phyloP scores from a whole-genome alignment of 331 rosid species.

The Stylosanthes scabra region DNA sequence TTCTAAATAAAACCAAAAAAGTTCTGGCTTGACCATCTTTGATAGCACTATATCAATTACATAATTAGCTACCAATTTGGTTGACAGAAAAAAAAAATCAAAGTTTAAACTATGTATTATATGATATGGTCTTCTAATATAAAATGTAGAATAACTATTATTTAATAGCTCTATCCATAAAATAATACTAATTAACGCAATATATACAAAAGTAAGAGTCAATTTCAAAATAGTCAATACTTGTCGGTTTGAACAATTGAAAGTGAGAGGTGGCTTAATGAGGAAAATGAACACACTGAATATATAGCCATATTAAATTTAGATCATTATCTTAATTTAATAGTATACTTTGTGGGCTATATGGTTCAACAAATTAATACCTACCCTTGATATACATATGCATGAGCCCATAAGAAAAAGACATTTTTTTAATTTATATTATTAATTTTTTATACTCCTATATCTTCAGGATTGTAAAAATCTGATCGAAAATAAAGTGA shows the following conservation, averaged over 20 bases:
- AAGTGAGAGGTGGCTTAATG: constrained; percentile 4
- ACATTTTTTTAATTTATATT: background rate
- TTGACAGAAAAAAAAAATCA: background rate
- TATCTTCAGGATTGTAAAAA: too few relatives aligned
- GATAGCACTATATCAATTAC: background rate
- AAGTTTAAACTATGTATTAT: background rate
- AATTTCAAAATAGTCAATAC: background rate
- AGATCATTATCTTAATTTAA: constrained; percentile 25
- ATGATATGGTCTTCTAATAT: background rate
- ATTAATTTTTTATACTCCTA: too few relatives aligned
- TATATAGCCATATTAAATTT: background rate
- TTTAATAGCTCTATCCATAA: background rate
- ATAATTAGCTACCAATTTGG: constrained; percentile 4
- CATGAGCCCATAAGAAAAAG: constrained; percentile 24
- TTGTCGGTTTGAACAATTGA: constrained; percentile 6
- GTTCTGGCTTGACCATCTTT: background rate
- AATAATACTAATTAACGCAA: background rate
- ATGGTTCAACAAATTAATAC: constrained; percentile 47
- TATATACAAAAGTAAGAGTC: background rate
- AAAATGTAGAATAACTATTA: background rate
- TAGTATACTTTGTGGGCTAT: background rate
- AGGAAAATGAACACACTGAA: background rate
- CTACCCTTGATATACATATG: constrained; percentile 25
- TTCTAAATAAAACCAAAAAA: background rate
- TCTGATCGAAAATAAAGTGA: too few relatives aligned